These are phyloP conservation scores for Malassezia restricta DNA, from an alignment of 1,284 basidiomycete genomes.

Conservation along the genomic window DNA sequence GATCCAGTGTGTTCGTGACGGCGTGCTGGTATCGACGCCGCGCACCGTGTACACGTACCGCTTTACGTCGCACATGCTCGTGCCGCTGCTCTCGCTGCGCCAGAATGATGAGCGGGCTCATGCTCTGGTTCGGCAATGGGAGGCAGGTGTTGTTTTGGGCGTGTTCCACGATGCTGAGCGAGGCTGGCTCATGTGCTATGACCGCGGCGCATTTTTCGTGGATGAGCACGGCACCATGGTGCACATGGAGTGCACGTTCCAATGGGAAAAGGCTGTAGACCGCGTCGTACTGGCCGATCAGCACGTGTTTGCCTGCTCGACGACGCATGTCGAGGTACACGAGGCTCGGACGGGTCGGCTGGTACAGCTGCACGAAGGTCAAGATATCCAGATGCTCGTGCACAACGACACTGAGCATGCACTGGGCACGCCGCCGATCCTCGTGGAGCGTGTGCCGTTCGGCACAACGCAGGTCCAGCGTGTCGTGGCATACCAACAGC, in stretches of 20 bases:
- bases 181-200: constrained; percentile 84
- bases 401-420: constrained; percentile 7
- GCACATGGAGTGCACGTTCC: constrained; percentile 61
- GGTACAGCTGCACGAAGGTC: constrained; percentile 72
- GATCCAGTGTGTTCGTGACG: constrained; percentile 77
- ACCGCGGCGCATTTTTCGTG: constrained; percentile 71
- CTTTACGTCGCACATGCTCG: constrained; percentile 63
- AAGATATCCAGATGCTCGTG: constrained; percentile 54
- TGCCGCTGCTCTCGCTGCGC: constrained; percentile 55
- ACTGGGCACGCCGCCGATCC: constrained; percentile 53
- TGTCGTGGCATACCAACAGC: neutral
- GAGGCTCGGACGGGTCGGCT: constrained; percentile 72
- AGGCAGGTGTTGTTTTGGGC: constrained; percentile 65
- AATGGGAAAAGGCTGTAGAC: constrained; percentile 71
- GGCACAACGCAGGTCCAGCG: neutral
- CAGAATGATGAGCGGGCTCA: constrained; percentile 58
- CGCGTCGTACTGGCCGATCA: constrained; percentile 71
- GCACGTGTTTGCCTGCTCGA: constrained; percentile 78
- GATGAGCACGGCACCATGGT: constrained; percentile 33
- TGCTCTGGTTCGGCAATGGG: constrained; percentile 61
- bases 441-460: neutral
- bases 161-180: constrained; percentile 70
- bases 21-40: constrained; percentile 77
- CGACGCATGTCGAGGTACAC: constrained; percentile 81
- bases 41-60: constrained; percentile 93